Evolutionary conservation across 768 basidiomycete genomes (phyloP).

Genomic region (Stropharia rugosoannulata): DNA sequence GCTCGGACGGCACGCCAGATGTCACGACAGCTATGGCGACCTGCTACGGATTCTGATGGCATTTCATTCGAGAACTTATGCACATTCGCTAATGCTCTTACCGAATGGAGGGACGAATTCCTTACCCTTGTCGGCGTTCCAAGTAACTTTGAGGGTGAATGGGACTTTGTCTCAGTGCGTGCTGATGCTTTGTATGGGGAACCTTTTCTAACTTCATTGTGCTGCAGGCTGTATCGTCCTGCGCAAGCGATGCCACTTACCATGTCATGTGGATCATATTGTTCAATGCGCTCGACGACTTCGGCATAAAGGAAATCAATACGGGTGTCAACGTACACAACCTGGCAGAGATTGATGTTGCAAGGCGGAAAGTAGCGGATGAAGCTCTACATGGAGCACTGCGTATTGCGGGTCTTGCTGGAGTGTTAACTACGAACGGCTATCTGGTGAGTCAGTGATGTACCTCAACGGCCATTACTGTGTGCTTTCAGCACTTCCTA

Average conservation of each 20-base stretch:
- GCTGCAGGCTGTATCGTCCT: slow-evolving; percentile 48
- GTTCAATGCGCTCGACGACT: slow-evolving; percentile 82
- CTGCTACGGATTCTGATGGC: slow-evolving; percentile 73
- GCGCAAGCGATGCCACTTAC: slow-evolving; percentile 85
- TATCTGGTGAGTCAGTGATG: slow-evolving; percentile 62
- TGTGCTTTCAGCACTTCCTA: not conserved
- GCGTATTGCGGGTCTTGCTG: slow-evolving; percentile 85
- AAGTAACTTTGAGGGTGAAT: slow-evolving; percentile 75
- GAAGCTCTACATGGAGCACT: slow-evolving; percentile 85
- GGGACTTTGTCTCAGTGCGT: slow-evolving; percentile 82
- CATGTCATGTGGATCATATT: slow-evolving; percentile 91
- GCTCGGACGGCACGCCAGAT: slow-evolving; percentile 82
- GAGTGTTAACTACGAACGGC: slow-evolving; percentile 82
- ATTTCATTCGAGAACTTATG: slow-evolving; percentile 67
- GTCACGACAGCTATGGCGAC: slow-evolving; percentile 79
- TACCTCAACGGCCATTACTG: not conserved
- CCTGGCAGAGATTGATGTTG: slow-evolving; percentile 53
- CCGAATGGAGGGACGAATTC: slow-evolving; percentile 75
- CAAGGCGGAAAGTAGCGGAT: slow-evolving; percentile 70
- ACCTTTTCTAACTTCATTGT: slow-evolving; percentile 3
- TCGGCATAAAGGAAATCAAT: slow-evolving; percentile 76
- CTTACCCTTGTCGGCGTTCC: slow-evolving; percentile 84
- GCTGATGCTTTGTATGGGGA: not conserved
- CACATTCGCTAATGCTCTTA: slow-evolving; percentile 53
- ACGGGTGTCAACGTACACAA: slow-evolving; percentile 36